These are phyloP conservation scores for Beauveria sp. DNA, from an alignment of 2,329 filamentous ascomycete species.

Conservation along the genomic window DNA sequence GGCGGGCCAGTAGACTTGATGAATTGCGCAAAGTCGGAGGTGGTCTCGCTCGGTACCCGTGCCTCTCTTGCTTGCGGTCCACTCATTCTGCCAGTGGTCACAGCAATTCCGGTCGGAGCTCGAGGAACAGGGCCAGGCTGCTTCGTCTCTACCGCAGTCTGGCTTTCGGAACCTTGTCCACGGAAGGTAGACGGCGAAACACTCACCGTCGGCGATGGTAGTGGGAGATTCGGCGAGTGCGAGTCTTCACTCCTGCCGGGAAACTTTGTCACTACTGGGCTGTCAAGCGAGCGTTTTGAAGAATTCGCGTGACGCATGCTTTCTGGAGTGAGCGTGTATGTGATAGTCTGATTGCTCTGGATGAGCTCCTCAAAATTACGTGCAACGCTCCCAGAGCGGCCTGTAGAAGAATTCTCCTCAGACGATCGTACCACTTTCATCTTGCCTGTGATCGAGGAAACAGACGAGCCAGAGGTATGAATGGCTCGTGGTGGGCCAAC, in stretches of 20 bases:
- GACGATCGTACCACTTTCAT: slow-evolving; percentile 48
- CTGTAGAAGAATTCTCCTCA: slow-evolving; percentile 43
- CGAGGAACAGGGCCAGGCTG: slow-evolving; percentile 16
- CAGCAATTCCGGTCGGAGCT: slow-evolving; percentile 16
- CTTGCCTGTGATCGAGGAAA: slow-evolving; percentile 41
- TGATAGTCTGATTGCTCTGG: slow-evolving; percentile 73
- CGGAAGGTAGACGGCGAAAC: slow-evolving; percentile 4
- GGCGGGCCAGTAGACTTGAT: slow-evolving; percentile 66
- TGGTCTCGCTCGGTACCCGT: slow-evolving; percentile 60
- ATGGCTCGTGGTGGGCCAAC: slow-evolving; percentile 26
- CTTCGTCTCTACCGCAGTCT: slow-evolving; percentile 13
- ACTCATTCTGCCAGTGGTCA: slow-evolving; percentile 16
- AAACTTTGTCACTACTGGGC: slow-evolving; percentile 34
- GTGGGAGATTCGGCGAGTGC: slow-evolving; percentile 34
- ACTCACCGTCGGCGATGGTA: slow-evolving; percentile 28
- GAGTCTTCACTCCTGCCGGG: slow-evolving; percentile 40
- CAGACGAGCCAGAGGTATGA: slow-evolving; percentile 44
- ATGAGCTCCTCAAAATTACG: slow-evolving; percentile 73
- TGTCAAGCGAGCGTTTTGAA: slow-evolving; percentile 34
- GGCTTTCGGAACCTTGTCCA: slow-evolving; percentile 10
- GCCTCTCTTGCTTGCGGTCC: slow-evolving; percentile 58
- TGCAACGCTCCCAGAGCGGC: slow-evolving; percentile 48
- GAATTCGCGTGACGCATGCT: slow-evolving; percentile 67
- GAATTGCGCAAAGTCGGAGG: slow-evolving; percentile 80
- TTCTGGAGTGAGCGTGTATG: slow-evolving; percentile 73